Conservation (phyloP, 306 rosid species). For the Cucumis cinereus region DNA sequence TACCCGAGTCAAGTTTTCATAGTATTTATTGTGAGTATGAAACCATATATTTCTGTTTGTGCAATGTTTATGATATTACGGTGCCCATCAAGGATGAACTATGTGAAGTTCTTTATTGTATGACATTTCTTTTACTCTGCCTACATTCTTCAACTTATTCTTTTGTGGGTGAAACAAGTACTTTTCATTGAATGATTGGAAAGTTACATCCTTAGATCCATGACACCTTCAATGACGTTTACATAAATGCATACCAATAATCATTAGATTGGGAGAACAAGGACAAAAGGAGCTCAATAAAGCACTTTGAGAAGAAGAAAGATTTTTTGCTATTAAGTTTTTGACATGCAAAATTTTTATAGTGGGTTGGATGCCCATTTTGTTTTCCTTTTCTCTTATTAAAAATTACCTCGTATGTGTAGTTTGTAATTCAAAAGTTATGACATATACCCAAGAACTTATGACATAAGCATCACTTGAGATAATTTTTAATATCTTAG, state of each 20-base stretch:
- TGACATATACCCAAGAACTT: neutral
- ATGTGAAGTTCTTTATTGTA: conserved; percentile 81
- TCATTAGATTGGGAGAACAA: neutral
- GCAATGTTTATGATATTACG: conserved; percentile 60
- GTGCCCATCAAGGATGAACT: conserved; percentile 66
- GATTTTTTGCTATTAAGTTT: too few relatives aligned
- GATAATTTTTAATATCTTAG: neutral
- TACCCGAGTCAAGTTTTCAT: neutral
- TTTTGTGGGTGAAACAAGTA: too few relatives aligned
- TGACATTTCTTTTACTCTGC: conserved; percentile 12
- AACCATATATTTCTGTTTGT: conserved; percentile 6
- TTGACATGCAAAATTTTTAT: too few relatives aligned
- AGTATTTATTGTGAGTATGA: neutral
- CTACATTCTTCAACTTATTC: neutral
- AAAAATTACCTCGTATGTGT: too few relatives aligned
- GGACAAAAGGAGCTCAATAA: neutral
- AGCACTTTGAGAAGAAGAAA: neutral
- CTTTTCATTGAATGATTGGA: neutral
- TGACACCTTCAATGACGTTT: neutral
- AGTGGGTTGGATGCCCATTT: too few relatives aligned
- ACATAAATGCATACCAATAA: neutral
- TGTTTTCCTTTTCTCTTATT: too few relatives aligned
- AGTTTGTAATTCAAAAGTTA: too few relatives aligned
- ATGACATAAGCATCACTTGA: neutral
- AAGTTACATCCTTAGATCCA: neutral